phyloP scores from a whole-genome alignment of 192 early-diverging fungal genomes.

The Coemansia sp. region DNA sequence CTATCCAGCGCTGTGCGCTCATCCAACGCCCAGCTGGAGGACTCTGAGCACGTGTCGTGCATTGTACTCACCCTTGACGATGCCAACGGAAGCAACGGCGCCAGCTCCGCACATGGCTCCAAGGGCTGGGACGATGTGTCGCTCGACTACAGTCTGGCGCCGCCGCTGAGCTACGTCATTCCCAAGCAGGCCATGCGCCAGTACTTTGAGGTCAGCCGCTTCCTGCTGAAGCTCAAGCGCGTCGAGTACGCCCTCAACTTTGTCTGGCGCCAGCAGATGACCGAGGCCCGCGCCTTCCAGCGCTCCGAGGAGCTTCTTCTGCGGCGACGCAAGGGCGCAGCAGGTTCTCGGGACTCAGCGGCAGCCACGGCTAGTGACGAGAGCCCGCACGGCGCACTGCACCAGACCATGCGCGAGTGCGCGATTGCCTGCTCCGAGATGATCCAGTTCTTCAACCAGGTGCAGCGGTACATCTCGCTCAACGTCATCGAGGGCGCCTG shows the following conservation, averaged over 20 bases:
- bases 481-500: constrained; percentile 92
- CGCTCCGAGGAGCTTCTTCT: constrained; percentile 22
- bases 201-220: constrained; percentile 84
- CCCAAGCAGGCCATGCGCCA: constrained; percentile 69
- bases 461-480: constrained; percentile 92
- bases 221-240: constrained; percentile 88
- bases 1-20: constrained; percentile 83
- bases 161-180: constrained; percentile 86
- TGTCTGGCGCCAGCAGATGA: constrained; percentile 79
- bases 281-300: constrained; percentile 55
- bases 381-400: constrained; percentile 19
- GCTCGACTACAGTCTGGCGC: constrained; percentile 80
- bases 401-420: constrained; percentile 67
- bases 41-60: constrained; percentile 69
- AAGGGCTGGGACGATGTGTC: constrained; percentile 92
- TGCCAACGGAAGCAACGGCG: constrained; percentile 14
- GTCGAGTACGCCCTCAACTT: constrained; percentile 75
- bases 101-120: constrained; percentile 57
- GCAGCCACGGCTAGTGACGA: neutral
- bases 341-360: neutral
- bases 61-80: constrained; percentile 25
- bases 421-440: constrained; percentile 77
- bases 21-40: constrained; percentile 87
- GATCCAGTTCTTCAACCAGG: constrained; percentile 92
- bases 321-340: constrained; percentile 27